Evolutionary conservation across 2,329 filamentous ascomycete species (phyloP), one percentile per base, ranked within the genome.

Genomic region (Fusarium penzigii): DNA sequence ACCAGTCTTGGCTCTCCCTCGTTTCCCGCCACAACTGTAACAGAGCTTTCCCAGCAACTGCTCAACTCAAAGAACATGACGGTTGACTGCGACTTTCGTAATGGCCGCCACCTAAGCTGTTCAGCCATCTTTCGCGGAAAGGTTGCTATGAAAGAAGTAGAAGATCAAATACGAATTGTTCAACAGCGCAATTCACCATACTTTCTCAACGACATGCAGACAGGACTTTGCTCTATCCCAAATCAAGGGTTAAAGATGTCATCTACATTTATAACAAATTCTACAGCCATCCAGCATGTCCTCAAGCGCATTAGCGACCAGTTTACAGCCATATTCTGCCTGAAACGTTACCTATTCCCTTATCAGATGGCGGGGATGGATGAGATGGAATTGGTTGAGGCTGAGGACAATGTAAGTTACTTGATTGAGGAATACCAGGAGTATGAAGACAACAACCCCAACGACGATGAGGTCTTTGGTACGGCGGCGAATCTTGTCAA

Each of bases 51-150:
- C 70, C 94, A 99, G 84, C 94, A 99, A 80, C 97, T 99, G 92
- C 99, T 96, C 84, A 94, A 99, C 83, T 93, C 94, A 72, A 99
- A 97, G 92, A 99, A 99, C 88, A 99, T 99, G 93, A 99, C 99
- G 94, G 94, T 94, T 80, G 94, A 94, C 63, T 95, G 92, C 61
- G 94, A 99, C 83, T 99, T 99, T 92, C 91, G 94, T 71, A 99
- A 97, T 78, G 94, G 94, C 76, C 94, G 94, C 72, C 99, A 99
- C 85, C 87, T 99, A 72, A 99, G 94, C 68, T 99, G 94, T 88
- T 97, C 89, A 76, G 92, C 94, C 75, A 96, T 99, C 80, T 99
- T 99, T 91, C 94, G 94, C 78, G 94, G 94, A 72, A 96, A 96
- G 85, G 91, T 99, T 74, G 95, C 93, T 75, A 97, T 97, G 94